Evolutionary conservation across 192 early-diverging fungal genomes (phyloP), one percentile per base, ranked within the genome.

Genomic region (Podila clonocystis): DNA sequence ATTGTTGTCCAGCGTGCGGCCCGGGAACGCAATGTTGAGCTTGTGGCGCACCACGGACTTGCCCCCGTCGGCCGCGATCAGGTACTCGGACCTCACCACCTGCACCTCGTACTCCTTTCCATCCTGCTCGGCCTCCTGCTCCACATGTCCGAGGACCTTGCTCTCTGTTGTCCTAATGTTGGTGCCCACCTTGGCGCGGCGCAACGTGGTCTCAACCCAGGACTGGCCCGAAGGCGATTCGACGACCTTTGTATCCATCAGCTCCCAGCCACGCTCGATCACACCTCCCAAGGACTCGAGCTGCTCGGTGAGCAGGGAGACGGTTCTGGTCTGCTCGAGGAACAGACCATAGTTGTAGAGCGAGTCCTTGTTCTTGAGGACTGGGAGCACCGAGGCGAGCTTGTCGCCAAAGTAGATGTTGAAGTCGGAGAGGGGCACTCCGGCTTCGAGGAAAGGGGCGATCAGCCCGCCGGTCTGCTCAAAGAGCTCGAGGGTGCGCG

Each of bases 31-130:
- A 63, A 76, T 83, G 58, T 72, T 65, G 48, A 83, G 48, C 55
- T 70, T 70, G 48, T 83, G 82, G 0, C 82, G 65, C 17, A 83
- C 82, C 15, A 63, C 71, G 19, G 82, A 83, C 60, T 72, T 75
- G 61, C 82, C 82, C 11, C 82, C 82, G 49, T 83, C 82, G 22
- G 68, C 55, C 19, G 73, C 82, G 52, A 83, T 71, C 58, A 83
- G 50, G 66, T 83, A 83, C 41, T 75, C 45, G 2, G 74, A 75
- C n/a, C 61, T 9, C 11, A 83, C 59, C 0, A 70, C 33, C 52
- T 75, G 63, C 2, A 49, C 33, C 30, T 77, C 68, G 19, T 72
- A 80, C 49, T n/a, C 22, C 13, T 80, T 80, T 41, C 58, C 62
- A 15, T 36, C 45, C 58, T 80, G 70, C 22, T 80, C 77, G 0